Conservation (phyloP, 1,284 basidiomycete species). For the Thecaphora thlaspeos region DNA sequence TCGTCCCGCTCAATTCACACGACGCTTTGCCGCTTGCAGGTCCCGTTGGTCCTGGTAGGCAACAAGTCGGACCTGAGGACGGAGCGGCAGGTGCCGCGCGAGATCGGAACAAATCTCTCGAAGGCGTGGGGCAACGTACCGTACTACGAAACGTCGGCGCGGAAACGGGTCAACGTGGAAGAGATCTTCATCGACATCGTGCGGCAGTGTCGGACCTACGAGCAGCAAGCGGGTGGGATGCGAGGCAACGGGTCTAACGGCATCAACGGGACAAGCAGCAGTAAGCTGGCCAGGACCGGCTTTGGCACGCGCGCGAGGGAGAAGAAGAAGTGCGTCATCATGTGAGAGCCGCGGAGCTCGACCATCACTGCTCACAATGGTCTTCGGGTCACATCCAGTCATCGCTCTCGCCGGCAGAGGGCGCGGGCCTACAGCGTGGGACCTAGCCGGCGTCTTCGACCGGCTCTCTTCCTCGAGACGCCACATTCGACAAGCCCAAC, state of each 20-base stretch:
- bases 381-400: no score
- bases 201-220: conserved; percentile 42
- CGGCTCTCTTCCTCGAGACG: no score
- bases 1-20: no score
- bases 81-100: conserved; percentile 47
- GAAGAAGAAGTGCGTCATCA: conserved; percentile 41
- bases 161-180: conserved; percentile 49
- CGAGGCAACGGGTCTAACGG: not conserved
- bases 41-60: conserved; percentile 48
- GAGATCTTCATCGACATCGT: conserved; percentile 50
- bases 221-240: conserved; percentile 7
- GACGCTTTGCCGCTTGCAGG: conserved; percentile 1
- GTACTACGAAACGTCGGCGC: conserved; percentile 48
- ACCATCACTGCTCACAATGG: not conserved
- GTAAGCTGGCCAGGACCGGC: conserved; percentile 8
- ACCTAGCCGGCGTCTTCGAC: no score
- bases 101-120: conserved; percentile 49
- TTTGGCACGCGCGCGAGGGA: conserved; percentile 10
- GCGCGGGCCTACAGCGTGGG: no score
- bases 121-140: conserved; percentile 51
- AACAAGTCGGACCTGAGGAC: conserved; percentile 48
- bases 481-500: no score
- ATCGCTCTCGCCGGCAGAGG: no score
- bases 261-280: not conserved
- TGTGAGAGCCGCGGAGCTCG: conserved; percentile 10